These are phyloP conservation scores for Amanita rubescens DNA, from an alignment of 768 basidiomycete genomes.

Conservation along the genomic window DNA sequence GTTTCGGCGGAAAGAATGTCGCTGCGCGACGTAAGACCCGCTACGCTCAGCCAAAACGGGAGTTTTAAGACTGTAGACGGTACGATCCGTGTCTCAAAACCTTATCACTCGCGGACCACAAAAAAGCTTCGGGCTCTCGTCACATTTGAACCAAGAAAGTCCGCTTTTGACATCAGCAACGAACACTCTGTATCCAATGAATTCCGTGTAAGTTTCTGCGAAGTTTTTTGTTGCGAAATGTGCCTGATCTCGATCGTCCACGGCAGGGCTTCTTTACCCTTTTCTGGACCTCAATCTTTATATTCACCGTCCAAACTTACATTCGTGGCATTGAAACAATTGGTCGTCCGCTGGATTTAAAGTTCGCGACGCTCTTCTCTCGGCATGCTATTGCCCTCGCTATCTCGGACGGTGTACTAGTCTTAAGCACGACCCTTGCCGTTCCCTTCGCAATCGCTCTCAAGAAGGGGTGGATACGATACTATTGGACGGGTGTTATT, in stretches of 20 bases:
- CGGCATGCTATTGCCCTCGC: slow-evolving; percentile 79
- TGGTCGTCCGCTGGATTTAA: slow-evolving; percentile 70
- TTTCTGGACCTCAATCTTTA: slow-evolving; percentile 88
- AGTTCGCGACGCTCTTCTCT: slow-evolving; percentile 84
- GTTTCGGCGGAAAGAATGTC: not conserved
- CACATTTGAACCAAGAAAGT: slow-evolving; percentile 82
- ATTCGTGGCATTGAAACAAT: slow-evolving; percentile 68
- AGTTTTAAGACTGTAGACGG: slow-evolving; percentile 52
- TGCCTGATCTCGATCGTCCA: slow-evolving; percentile 1
- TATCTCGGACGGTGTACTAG: slow-evolving; percentile 76
- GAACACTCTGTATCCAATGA: slow-evolving; percentile 68
- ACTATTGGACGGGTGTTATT: slow-evolving; percentile 66
- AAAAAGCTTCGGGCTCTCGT: slow-evolving; percentile 79
- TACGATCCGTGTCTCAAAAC: slow-evolving; percentile 68
- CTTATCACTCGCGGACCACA: slow-evolving; percentile 63
- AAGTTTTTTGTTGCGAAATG: too few relatives aligned
- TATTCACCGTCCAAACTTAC: slow-evolving; percentile 75
- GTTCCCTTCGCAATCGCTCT: slow-evolving; percentile 80
- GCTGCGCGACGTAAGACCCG: not conserved
- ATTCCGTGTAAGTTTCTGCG: slow-evolving; percentile 54
- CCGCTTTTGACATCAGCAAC: slow-evolving; percentile 79
- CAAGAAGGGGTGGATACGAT: slow-evolving; percentile 71
- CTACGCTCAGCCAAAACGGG: slow-evolving; percentile 14
- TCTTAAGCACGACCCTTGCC: slow-evolving; percentile 65
- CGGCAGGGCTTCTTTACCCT: slow-evolving; percentile 85